These are phyloP conservation scores for Zizania latifolia DNA, from an alignment of 176 grass and related monocot genomes.

Conservation along the genomic window DNA sequence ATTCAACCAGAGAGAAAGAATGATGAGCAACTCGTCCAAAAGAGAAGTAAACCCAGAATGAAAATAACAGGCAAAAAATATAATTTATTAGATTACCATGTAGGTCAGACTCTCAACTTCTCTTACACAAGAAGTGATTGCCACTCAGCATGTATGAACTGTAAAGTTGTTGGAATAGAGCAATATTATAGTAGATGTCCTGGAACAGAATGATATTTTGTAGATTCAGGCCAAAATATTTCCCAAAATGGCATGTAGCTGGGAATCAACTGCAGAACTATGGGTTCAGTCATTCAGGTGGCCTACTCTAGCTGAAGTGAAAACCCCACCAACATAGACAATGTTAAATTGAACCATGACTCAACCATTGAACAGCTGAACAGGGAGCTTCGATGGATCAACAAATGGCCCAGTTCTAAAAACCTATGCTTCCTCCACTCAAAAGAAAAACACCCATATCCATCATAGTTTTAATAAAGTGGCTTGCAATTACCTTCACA, in stretches of 20 bases:
- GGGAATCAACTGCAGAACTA: no score
- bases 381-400: neutral
- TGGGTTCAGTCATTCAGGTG: no score
- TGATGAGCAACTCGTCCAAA: neutral
- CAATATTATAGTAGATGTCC: neutral
- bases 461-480: slow-evolving; percentile 8
- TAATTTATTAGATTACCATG: no score
- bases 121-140: no score
- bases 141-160: no score
- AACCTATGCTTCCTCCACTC: neutral
- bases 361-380: no score
- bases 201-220: neutral
- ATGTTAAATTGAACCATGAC: neutral
- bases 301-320: neutral
- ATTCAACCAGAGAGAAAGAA: neutral
- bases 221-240: no score
- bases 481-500: slow-evolving; percentile 66
- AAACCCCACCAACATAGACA: neutral
- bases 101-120: no score
- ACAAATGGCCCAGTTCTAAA: neutral
- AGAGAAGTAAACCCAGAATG: no score
- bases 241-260: no score
- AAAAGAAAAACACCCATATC: neutral
- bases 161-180: neutral
- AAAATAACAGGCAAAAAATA: no score